These are phyloP conservation scores for Castanospermum australe DNA, from an alignment of 306 rosid species.

Conservation along the genomic window DNA sequence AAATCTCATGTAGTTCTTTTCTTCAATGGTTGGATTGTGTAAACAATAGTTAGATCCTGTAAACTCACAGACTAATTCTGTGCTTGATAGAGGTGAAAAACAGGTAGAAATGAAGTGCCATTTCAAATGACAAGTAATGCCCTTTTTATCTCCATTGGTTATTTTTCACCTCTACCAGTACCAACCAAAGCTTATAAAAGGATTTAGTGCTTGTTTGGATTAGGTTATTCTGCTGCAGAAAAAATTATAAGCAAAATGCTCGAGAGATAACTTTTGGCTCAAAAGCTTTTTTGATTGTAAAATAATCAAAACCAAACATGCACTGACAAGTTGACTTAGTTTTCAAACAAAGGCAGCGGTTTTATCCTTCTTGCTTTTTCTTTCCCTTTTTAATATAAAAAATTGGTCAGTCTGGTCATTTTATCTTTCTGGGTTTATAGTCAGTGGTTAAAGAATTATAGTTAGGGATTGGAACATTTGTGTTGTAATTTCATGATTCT, in stretches of 20 bases:
- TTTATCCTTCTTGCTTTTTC: background rate
- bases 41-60: background rate
- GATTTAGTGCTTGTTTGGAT: no score
- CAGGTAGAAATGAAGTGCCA: background rate
- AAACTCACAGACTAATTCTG: background rate
- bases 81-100: background rate
- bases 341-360: background rate
- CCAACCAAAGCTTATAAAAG: background rate
- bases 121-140: background rate
- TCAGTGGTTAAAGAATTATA: background rate
- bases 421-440: background rate
- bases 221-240: no score
- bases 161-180: background rate
- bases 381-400: background rate
- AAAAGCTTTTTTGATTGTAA: no score
- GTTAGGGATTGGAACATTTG: background rate
- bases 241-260: no score
- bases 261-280: no score
- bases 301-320: no score
- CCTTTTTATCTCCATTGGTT: background rate
- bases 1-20: background rate
- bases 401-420: background rate
- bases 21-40: background rate
- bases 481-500: background rate
- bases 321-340: background rate